Evolutionary conservation across 345 rosid species (phyloP).

Genomic region (Boechera retrofracta): DNA sequence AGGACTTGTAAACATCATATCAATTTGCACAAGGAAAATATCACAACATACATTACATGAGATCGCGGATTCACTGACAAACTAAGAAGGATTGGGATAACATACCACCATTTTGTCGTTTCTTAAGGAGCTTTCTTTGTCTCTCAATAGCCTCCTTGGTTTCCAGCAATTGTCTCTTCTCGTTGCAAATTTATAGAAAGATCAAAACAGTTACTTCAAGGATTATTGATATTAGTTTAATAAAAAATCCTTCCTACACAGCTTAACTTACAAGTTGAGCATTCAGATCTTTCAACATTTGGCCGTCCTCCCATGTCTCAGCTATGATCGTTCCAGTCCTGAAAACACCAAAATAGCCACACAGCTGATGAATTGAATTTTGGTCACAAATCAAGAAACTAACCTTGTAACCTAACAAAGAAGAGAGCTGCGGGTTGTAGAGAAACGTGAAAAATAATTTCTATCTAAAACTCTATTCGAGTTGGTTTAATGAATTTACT

Average conservation of each 20-base stretch:
- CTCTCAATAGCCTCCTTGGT: conserved; percentile 95
- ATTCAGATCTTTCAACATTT: conserved; percentile 91
- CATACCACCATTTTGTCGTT: conserved; percentile 79
- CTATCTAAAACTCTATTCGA: neutral
- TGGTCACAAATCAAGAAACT: conserved; percentile 15
- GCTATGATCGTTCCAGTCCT: conserved; percentile 98
- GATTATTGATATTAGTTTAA: conserved; percentile 10
- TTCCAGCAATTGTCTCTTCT: conserved; percentile 83
- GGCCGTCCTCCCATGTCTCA: conserved; percentile 99
- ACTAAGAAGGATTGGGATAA: conserved; percentile 20
- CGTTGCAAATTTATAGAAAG: conserved; percentile 32
- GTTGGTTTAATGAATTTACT: conserved; percentile 6
- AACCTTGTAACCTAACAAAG: conserved; percentile 19
- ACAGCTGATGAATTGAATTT: conserved; percentile 8
- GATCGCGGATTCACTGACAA: conserved; percentile 16
- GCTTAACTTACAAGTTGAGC: conserved; percentile 75
- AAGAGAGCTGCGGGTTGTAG: conserved; percentile 3
- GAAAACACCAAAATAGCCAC: conserved; percentile 43
- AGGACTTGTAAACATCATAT: conserved; percentile 24
- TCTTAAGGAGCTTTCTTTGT: conserved; percentile 88
- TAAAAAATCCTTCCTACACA: conserved; percentile 23
- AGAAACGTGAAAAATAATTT: conserved; percentile 1
- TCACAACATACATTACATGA: conserved; percentile 10
- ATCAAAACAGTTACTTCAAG: conserved; percentile 23
- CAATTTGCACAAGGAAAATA: conserved; percentile 22